Evolutionary conservation across 2,329 filamentous ascomycete species (phyloP), one percentile per base, ranked within the genome.

Genomic region (Clonostachys sp.): DNA sequence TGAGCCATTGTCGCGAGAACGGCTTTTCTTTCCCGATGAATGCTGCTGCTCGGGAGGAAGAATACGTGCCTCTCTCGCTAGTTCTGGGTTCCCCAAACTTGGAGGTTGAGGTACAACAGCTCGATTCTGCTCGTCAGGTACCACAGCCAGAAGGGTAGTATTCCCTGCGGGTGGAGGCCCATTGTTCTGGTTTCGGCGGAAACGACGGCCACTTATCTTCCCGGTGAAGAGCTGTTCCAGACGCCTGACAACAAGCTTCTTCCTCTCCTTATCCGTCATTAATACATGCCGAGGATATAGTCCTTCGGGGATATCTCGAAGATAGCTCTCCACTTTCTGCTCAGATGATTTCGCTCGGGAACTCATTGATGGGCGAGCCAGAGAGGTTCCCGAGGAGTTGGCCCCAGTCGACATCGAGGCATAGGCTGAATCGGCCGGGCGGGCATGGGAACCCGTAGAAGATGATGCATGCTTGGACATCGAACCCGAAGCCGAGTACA

Each of bases 141-240:
- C 24, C 24, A 30, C 24, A 10, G 9, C 24, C 9, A 30, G 24
- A 30, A 30, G 24, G 24, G 24, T 10, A 52, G 39, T 6, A 46
- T 51, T 5, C 50, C 48, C n/a, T 73, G 63, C 16, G 70, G 73
- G 46, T 76, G 74, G 12, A 51, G 24, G 24, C 9, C 8, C 24
- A 10, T 30, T 30, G 24, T 17, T 17, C 12, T 24, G 64, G 41
- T 51, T 58, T 13, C 53, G 60, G 36, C 51, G 57, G 34, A 54
- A 42, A 65, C 72, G 60, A 58, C 70, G 65, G 5, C 69, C 69
- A 5, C 62, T 65, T 16, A 76, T 72, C 58, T 85, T 87, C 4
- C 89, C 89, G 1, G 88, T 90, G 51, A 94, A 95, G 2, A 95
- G 74, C 52, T 91, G 87, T 58, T 95, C 89, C 6, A 95, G 64